Conservation (phyloP, 345 rosid genomes). For the Turnera subulata region DNA sequence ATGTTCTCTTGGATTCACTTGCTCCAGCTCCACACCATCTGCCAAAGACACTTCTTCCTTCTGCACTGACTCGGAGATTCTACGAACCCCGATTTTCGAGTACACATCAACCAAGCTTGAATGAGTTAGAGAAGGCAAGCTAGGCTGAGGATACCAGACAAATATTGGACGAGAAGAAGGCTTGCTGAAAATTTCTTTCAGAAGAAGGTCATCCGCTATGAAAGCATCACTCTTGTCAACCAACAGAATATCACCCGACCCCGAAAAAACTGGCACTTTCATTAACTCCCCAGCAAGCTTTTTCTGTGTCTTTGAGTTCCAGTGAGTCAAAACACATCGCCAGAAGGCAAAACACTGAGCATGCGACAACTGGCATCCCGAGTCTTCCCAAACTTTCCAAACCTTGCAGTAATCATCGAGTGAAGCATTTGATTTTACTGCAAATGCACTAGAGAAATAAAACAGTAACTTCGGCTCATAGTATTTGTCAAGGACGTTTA, state of each 20-base stretch:
- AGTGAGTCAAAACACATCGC: constrained; percentile 28
- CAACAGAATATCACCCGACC: constrained; percentile 33
- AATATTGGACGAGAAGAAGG: constrained; percentile 35
- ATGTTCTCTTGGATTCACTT: constrained; percentile 18
- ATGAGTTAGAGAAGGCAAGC: constrained; percentile 35
- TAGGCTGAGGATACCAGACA: constrained; percentile 68
- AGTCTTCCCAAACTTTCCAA: constrained; percentile 67
- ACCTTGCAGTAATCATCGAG: constrained; percentile 51
- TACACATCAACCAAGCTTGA: constrained; percentile 42
- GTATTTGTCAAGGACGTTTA: constrained; percentile 47
- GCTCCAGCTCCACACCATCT: constrained; percentile 16
- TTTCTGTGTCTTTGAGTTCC: constrained; percentile 15
- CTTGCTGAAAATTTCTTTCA: constrained; percentile 43
- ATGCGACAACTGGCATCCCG: constrained; percentile 25
- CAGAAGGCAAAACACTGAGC: constrained; percentile 66
- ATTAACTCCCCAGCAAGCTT: constrained; percentile 31
- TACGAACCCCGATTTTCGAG: constrained; percentile 51
- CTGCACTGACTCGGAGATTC: constrained; percentile 46
- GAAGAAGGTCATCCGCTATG: constrained; percentile 63
- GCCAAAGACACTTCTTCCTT: constrained; percentile 29
- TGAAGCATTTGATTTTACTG: constrained; percentile 40
- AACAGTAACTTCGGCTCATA: constrained; percentile 22
- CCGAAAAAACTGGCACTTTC: constrained; percentile 48
- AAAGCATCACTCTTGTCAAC: constrained; percentile 42
- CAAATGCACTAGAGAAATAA: constrained; percentile 40